Evolutionary conservation across 306 rosid genomes (phyloP).

Genomic region (Sechiopsis laciniata): DNA sequence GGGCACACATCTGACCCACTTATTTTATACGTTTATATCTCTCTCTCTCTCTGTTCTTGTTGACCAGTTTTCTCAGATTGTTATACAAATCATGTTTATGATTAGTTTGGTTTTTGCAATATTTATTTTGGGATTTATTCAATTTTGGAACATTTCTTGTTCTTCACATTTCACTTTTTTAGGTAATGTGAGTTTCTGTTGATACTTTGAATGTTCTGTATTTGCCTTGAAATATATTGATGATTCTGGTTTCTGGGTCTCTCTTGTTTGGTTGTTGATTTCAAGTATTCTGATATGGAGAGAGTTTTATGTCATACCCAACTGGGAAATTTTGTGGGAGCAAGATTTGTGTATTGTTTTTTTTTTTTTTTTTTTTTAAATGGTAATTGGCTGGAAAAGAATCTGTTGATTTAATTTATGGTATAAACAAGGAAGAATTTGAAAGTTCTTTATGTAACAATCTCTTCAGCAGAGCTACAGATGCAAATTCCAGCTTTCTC

Average conservation of each 20-base stretch:
- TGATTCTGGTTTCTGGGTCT: conserved; percentile 16
- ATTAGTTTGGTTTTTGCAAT: background rate
- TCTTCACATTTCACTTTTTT: background rate
- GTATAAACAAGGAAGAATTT: conserved; percentile 2
- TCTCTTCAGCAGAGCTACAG: background rate
- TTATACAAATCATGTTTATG: background rate
- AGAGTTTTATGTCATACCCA: background rate
- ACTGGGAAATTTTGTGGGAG: conserved; percentile 25
- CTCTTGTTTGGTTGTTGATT: background rate
- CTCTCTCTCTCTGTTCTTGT: too few relatives aligned
- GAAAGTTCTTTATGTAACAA: background rate
- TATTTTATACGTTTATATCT: too few relatives aligned
- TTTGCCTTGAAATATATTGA: background rate
- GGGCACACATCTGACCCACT: conserved; percentile 40
- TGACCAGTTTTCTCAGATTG: background rate
- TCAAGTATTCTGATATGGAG: conserved; percentile 2
- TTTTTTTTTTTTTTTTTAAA: too few relatives aligned
- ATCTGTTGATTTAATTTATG: conserved; percentile 1
- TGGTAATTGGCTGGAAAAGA: background rate
- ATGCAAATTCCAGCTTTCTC: background rate
- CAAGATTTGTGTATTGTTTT: conserved; percentile 22
- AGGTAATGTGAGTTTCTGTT: background rate
- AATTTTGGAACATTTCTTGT: background rate
- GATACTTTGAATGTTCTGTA: background rate
- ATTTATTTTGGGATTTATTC: background rate